Evolutionary conservation across 163 green algal species (phyloP).

Genomic region (Chloromonas sp.): DNA sequence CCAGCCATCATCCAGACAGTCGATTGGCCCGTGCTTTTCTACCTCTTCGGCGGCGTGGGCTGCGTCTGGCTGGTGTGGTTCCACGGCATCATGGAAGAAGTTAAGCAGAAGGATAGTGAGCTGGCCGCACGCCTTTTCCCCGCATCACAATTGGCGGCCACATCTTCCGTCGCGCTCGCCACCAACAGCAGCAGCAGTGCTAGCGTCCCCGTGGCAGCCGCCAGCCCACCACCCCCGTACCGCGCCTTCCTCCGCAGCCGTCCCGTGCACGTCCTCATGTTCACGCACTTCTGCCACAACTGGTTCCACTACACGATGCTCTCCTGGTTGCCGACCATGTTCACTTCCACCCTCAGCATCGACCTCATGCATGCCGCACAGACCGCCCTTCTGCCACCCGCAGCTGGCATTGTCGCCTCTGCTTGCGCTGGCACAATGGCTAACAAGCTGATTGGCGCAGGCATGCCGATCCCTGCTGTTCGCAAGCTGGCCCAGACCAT

Average conservation of each 20-base stretch:
- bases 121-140: conserved; percentile 15
- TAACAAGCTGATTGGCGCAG: conserved; percentile 66
- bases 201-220: conserved; percentile 3
- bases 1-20: conserved; percentile 71
- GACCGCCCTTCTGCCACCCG: conserved; percentile 70
- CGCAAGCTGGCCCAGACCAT: conserved; percentile 67
- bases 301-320: conserved; percentile 68
- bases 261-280: conserved; percentile 68
- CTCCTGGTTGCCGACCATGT: conserved; percentile 92
- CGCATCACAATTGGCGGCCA: not conserved
- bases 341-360: conserved; percentile 64
- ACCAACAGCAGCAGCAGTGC: conserved; percentile 4
- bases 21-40: conserved; percentile 84
- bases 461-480: conserved; percentile 54
- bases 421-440: conserved; percentile 68
- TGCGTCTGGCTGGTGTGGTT: conserved; percentile 58
- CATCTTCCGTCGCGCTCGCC: not conserved
- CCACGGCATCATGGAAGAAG: conserved; percentile 44
- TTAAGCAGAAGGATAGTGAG: conserved; percentile 37
- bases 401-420: conserved; percentile 59
- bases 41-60: conserved; percentile 62
- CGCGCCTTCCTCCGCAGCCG: conserved; percentile 64
- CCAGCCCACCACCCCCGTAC: conserved; percentile 55
- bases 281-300: conserved; percentile 92
- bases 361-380: conserved; percentile 67